These are phyloP conservation scores for Colletotrichum acutatum DNA, from an alignment of 2,329 filamentous ascomycete species.

Conservation along the genomic window DNA sequence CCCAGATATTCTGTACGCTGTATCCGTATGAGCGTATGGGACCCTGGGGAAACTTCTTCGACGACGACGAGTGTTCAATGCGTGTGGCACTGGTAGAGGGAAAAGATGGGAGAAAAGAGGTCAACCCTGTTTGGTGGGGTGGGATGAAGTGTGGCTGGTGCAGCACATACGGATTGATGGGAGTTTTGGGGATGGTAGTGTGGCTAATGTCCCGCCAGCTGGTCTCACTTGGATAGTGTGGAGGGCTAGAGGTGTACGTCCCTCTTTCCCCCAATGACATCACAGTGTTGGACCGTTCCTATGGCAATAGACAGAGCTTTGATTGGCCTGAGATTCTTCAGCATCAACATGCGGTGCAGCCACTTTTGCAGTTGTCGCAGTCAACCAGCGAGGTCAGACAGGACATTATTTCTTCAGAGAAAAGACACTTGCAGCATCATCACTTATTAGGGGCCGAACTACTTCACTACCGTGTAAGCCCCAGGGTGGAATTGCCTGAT, in stretches of 20 bases:
- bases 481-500: not conserved
- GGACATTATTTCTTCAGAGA: no score
- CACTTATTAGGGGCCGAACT: no score
- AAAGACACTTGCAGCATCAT: not conserved
- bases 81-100: not conserved
- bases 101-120: not conserved
- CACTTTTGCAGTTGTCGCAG: not conserved
- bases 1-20: not conserved
- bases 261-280: slow-evolving; percentile 11
- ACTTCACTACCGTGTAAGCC: not conserved
- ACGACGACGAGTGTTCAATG: not conserved
- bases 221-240: not conserved
- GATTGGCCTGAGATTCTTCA: not conserved
- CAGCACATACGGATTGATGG: not conserved
- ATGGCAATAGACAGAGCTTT: slow-evolving; percentile 8
- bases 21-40: not conserved
- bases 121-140: not conserved
- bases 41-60: slow-evolving; percentile 12
- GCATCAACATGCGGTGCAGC: not conserved
- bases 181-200: not conserved
- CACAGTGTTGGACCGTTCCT: slow-evolving; percentile 6
- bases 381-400: no score
- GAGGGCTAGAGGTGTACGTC: not conserved
- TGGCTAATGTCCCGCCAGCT: not conserved
- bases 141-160: slow-evolving; percentile 6